Evolutionary conservation across 371 early-diverging fungal species (phyloP), one percentile per base, ranked within the genome.

Genomic region (Catenaria anguillulae): DNA sequence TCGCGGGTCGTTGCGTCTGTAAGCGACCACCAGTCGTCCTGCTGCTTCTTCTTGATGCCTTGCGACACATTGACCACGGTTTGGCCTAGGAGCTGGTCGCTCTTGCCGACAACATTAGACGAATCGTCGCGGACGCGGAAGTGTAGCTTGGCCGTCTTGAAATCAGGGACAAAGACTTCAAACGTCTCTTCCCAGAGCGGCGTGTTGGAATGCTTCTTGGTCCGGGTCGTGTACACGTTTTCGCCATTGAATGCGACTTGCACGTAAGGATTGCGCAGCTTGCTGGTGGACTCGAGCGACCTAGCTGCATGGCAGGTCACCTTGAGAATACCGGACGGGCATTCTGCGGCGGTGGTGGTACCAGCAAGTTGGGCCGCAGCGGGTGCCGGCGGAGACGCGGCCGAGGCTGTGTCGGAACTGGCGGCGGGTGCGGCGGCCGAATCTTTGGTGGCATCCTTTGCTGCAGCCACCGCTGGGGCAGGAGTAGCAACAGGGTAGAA

Each of bases 241-340:
- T 58, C 58, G 36, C 58, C 58, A 24, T 58, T 58, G 58, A 58
- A 42, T 13, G 42, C 40, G 0, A 35, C 58, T 12, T 34, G 10
- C n/a, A 35, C 10, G 15, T 34, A 35, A 1, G 36, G 33, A 1
- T 6, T 15, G 24, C 58, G 36, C 29, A 40, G 31, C 43, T 58
- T 58, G 29, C 2, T 8, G 24, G 29, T 21, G 29, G 29, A 2
- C 36, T 42, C 58, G 58, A 58, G n/a, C 13, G 6, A 6, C 29
- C 24, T 31, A 19, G 58, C 58, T 17, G 36, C 40, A 31, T 58
- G 58, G 19, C 19, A 19, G 34, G n/a, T 34, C 29, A 58, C 58
- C 40, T 42, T 36, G 42, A 58, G 58, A n/a, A 58, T n/a, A 35
- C 58, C 58, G 13, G 58, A 50, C 52, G 52, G 26, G 52, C 52